Evolutionary conservation across 177 flowering plant species (phyloP).

Genomic region (Vitis hybrid): DNA sequence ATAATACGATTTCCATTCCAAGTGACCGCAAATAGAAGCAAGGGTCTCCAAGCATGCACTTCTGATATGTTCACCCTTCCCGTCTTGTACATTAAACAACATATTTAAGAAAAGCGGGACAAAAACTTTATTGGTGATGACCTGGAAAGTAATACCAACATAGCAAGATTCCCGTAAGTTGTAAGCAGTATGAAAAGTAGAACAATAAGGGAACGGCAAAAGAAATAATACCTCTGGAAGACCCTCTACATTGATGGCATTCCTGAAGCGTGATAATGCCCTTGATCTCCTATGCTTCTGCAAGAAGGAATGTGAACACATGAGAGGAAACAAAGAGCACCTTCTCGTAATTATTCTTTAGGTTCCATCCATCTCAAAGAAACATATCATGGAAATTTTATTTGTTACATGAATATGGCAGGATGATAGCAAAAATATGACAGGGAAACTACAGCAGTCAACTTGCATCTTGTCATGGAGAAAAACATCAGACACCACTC

Average conservation of each 20-base stretch:
- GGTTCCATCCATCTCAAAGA: neutral
- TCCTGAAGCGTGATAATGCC: conserved; percentile 71
- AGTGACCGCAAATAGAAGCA: conserved; percentile 65
- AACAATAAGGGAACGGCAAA: neutral
- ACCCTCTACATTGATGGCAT: conserved; percentile 31
- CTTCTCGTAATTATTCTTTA: neutral
- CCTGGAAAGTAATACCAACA: conserved; percentile 34
- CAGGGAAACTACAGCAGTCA: too few relatives aligned
- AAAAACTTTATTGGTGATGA: conserved; percentile 53
- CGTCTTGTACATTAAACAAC: conserved; percentile 66
- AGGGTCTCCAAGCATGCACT: conserved; percentile 75
- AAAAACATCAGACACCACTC: too few relatives aligned
- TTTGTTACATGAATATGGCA: too few relatives aligned
- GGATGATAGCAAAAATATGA: too few relatives aligned
- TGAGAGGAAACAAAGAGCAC: neutral
- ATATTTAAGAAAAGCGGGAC: conserved; percentile 81
- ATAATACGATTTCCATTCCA: conserved; percentile 79
- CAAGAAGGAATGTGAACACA: conserved; percentile 11
- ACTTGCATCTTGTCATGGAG: too few relatives aligned
- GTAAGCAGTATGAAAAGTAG: neutral
- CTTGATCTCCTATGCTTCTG: conserved; percentile 84
- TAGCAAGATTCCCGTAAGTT: conserved; percentile 16
- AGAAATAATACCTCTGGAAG: conserved; percentile 52
- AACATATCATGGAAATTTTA: too few relatives aligned
- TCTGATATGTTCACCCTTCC: conserved; percentile 73